Base-by-base conservation (phyloP, 805 yeast species). In the Tetrapisispora iriomotensis region DNA sequence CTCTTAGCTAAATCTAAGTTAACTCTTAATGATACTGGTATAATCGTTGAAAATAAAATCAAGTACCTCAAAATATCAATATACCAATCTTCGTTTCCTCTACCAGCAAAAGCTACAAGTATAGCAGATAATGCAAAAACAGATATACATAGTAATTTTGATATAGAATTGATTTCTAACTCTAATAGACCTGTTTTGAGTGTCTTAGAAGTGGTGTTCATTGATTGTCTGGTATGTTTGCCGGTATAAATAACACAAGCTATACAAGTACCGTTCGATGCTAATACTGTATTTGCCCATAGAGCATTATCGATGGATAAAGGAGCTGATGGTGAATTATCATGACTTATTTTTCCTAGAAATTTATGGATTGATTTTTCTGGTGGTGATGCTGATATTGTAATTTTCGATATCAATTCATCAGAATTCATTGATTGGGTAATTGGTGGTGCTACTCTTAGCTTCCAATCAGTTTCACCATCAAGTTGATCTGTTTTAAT, bases 381-480 rank as follows among this genome's bases (percentile, higher is more conserved):
- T 1, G 99, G 99, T 0, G 80, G 72, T 12, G 79, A 74, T 6
- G 86, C 86, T 2, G 71, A 67, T n/a, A 87, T 69, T 32, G 68
- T 66, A 32, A 77, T 68, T 41, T 72, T 70, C 19, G 67, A 66
- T 12, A 56, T 29, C 36, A 82, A 55, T 30, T 73, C 75, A 35
- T 66, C 65, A 10, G 71, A 61, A 10, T 73, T 61, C 28, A 75
- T 47, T 22, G 58, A 58, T 55, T 90, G 97, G 0, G 96, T 83
- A 20, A 77, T 52, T 9, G 78, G 71, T 35, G 79, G 72, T 0
- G 96, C 90, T 25, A 84, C 64, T 51, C 98, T 69, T 40, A 92
- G 67, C 59, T 92, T 92, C 99, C 99, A 92, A 64, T 92, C 99
- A 5, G 98, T 92, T 61, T 92, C 99, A 56, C 99, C 99, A 61